phyloP scores from a whole-genome alignment of 768 basidiomycete species.

The Stropharia rugosoannulata region DNA sequence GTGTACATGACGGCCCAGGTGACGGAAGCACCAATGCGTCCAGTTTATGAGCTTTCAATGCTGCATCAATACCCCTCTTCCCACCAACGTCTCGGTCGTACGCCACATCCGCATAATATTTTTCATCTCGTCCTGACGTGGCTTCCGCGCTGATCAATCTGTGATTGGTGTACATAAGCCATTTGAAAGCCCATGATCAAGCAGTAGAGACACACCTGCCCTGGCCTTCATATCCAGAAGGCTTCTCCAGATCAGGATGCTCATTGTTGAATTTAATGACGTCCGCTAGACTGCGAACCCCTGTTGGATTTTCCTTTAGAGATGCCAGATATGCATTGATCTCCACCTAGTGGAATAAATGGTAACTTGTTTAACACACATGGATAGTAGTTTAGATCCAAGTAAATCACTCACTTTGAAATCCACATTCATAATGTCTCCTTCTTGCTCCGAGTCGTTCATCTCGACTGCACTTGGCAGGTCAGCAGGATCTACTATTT shows the following conservation, averaged over 20 bases:
- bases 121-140: slow-evolving; percentile 38
- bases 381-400: too few species aligned
- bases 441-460: slow-evolving; percentile 48
- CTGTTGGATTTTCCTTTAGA: slow-evolving; percentile 51
- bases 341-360: slow-evolving; percentile 39
- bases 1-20: slow-evolving; percentile 32
- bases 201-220: slow-evolving; percentile 24
- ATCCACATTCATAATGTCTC: slow-evolving; percentile 48
- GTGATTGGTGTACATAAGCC: background rate
- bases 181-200: too few species aligned
- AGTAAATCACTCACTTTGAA: slow-evolving; percentile 45
- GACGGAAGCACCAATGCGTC: slow-evolving; percentile 55
- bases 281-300: slow-evolving; percentile 53
- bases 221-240: slow-evolving; percentile 35
- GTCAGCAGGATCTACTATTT: slow-evolving; percentile 62
- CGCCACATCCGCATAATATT: slow-evolving; percentile 42
- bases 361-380: too few species aligned
- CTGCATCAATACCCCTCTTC: slow-evolving; percentile 53
- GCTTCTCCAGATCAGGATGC: slow-evolving; percentile 49
- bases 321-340: slow-evolving; percentile 46
- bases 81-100: slow-evolving; percentile 45
- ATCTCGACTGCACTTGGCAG: slow-evolving; percentile 54
- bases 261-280: slow-evolving; percentile 56
- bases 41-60: slow-evolving; percentile 41
- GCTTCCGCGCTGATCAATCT: slow-evolving; percentile 38